These are phyloP conservation scores for Warburgia ugandensis DNA, from an alignment of 164 flowering plant genomes.

Conservation along the genomic window DNA sequence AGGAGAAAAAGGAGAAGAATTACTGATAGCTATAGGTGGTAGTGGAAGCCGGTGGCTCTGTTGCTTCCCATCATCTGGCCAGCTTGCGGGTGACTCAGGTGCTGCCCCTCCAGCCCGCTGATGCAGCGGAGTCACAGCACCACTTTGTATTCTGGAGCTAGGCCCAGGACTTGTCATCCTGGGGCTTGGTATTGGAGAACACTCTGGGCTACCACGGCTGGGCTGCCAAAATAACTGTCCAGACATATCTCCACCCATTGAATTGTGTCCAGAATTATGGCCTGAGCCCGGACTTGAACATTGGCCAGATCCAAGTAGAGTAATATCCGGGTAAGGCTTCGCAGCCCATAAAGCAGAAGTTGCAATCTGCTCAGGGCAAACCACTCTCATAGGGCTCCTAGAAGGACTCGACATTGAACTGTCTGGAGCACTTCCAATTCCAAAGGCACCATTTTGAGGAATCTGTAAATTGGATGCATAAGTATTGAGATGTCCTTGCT, in stretches of 20 bases:
- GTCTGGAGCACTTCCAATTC: slow-evolving; percentile 70
- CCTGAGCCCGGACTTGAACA: slow-evolving; percentile 92
- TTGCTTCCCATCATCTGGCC: slow-evolving; percentile 80
- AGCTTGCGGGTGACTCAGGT: slow-evolving; percentile 41
- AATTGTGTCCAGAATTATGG: slow-evolving; percentile 65
- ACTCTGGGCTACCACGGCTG: slow-evolving; percentile 48
- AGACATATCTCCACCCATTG: slow-evolving; percentile 39
- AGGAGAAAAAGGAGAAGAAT: slow-evolving; percentile 56
- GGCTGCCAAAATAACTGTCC: slow-evolving; percentile 38
- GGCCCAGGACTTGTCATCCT: slow-evolving; percentile 62
- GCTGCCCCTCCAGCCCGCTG: slow-evolving; percentile 64
- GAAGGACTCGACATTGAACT: slow-evolving; percentile 97
- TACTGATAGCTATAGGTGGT: slow-evolving; percentile 57
- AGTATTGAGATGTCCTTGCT: slow-evolving; percentile 34
- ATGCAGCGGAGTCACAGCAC: slow-evolving; percentile 82
- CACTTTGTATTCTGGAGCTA: slow-evolving; percentile 67
- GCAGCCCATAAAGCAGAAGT: slow-evolving; percentile 52
- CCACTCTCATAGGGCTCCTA: slow-evolving; percentile 73
- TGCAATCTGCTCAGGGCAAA: slow-evolving; percentile 48
- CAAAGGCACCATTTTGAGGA: slow-evolving; percentile 48
- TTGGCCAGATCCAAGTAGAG: slow-evolving; percentile 71
- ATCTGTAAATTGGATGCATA: slow-evolving; percentile 59
- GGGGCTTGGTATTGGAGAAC: slow-evolving; percentile 51
- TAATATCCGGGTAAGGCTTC: slow-evolving; percentile 55
- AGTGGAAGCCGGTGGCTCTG: slow-evolving; percentile 84